These are phyloP conservation scores for Globisporangium nodosum DNA, from an alignment of 352 stramenopile species.

Conservation along the genomic window DNA sequence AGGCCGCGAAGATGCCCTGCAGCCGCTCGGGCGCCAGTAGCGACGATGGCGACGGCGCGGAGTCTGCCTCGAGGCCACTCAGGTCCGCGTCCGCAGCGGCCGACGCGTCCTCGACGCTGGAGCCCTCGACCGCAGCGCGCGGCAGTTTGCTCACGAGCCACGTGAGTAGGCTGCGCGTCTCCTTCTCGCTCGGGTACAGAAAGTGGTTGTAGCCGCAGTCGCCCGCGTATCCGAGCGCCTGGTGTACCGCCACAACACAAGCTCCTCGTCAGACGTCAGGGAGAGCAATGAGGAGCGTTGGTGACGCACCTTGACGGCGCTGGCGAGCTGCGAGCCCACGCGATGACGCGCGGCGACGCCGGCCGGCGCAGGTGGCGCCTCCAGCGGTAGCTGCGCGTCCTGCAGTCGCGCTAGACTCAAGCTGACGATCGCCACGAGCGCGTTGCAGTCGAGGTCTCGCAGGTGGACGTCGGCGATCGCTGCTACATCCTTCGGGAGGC, in stretches of 20 bases:
- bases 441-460: conserved; percentile 31
- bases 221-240: conserved; percentile 76
- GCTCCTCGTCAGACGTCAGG: too few relatives aligned
- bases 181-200: conserved; percentile 81
- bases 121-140: conserved; percentile 12
- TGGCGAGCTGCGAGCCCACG: conserved; percentile 63
- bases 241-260: neutral
- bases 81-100: too few relatives aligned
- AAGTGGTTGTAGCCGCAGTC: conserved; percentile 89
- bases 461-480: conserved; percentile 9
- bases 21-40: conserved; percentile 1
- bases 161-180: conserved; percentile 72
- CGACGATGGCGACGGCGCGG: neutral
- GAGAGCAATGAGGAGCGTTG: too few relatives aligned
- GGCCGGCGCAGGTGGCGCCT: conserved; percentile 18
- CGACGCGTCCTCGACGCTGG: neutral
- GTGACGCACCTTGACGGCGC: conserved; percentile 56
- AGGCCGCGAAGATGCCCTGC: conserved; percentile 35
- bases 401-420: conserved; percentile 38
- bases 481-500: neutral
- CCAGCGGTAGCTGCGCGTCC: conserved; percentile 15
- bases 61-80: too few relatives aligned
- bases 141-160: conserved; percentile 81
- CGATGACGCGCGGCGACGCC: conserved; percentile 74
- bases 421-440: conserved; percentile 41